Percentiles rank a stretch among this genome's conserved stretches.
These are phyloP conservation scores for Penicillium cataractarum DNA, from an alignment of 495 filamentous ascomycete species.

Conservation along the genomic window DNA sequence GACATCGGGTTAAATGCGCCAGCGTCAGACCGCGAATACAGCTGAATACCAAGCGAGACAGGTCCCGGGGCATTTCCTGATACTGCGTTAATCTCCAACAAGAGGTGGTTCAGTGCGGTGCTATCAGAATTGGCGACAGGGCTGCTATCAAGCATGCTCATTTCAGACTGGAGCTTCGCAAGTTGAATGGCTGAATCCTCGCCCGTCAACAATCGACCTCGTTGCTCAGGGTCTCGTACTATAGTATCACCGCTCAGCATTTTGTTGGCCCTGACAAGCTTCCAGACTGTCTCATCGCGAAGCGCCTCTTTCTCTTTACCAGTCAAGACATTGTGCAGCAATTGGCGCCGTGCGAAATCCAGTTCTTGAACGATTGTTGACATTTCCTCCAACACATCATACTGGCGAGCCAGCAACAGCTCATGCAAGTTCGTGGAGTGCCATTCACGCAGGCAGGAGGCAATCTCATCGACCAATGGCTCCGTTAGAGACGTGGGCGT, in stretches of 20 bases:
- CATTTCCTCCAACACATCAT: constrained; percentile 78
- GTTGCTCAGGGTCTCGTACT: constrained; percentile 80
- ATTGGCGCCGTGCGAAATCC: constrained; percentile 81
- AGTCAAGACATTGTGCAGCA: constrained; percentile 91
- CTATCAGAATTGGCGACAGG: constrained; percentile 68
- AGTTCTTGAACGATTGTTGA: constrained; percentile 76
- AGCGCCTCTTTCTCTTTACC: constrained; percentile 73
- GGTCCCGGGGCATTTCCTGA: constrained; percentile 70
- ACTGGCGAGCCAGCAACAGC: constrained; percentile 79
- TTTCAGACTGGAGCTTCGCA: constrained; percentile 87
- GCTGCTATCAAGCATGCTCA: constrained; percentile 87
- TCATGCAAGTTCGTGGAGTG: constrained; percentile 96
- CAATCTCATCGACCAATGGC: constrained; percentile 95
- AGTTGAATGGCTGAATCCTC: constrained; percentile 93
- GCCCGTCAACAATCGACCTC: constrained; percentile 84
- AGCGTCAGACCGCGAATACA: constrained; percentile 70
- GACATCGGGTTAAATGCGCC: constrained; percentile 68
- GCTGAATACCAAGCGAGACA: constrained; percentile 76
- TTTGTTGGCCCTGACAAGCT: constrained; percentile 91
- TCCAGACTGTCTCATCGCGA: constrained; percentile 90
- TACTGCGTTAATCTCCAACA: constrained; percentile 81
- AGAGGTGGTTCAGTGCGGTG: constrained; percentile 78
- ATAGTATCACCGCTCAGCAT: constrained; percentile 89
- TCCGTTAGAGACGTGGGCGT: constrained; percentile 85
- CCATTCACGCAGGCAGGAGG: constrained; percentile 95